Percentiles rank a stretch among this genome's conserved stretches.
These are phyloP conservation scores for Leccinum uliginosum DNA, from an alignment of 768 basidiomycete genomes.

Conservation along the genomic window DNA sequence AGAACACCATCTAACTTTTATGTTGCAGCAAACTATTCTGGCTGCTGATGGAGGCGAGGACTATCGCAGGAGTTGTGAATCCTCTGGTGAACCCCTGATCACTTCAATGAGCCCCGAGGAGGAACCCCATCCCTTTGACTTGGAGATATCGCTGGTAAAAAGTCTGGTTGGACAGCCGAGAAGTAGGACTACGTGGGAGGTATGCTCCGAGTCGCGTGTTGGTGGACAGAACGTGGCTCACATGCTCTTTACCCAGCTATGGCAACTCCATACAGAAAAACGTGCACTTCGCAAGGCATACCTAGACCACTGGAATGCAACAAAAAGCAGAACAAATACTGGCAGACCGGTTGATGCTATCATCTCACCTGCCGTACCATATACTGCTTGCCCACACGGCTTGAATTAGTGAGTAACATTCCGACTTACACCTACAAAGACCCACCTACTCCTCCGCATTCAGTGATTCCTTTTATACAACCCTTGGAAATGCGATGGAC, in stretches of 20 bases:
- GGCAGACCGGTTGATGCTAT: slow-evolving; percentile 51
- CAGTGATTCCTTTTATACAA: slow-evolving; percentile 43
- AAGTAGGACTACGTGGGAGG: slow-evolving; percentile 41
- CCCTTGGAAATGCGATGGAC: slow-evolving; percentile 45
- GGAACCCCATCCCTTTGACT: slow-evolving; percentile 34
- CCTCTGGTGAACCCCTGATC: slow-evolving; percentile 42
- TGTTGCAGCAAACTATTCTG: slow-evolving; percentile 33
- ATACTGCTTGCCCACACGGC: slow-evolving; percentile 43
- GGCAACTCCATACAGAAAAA: slow-evolving; percentile 44
- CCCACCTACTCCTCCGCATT: slow-evolving; percentile 5
- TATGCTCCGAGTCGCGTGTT: slow-evolving; percentile 14
- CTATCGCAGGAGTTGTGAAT: slow-evolving; percentile 30
- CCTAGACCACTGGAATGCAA: slow-evolving; percentile 47
- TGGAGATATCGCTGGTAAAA: slow-evolving; percentile 42
- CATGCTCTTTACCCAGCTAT: slow-evolving; percentile 28
- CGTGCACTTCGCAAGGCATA: slow-evolving; percentile 39
- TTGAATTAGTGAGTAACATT: slow-evolving; percentile 33
- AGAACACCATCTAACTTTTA: background rate
- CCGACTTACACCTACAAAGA: slow-evolving; percentile 7
- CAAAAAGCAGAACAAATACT: slow-evolving; percentile 39
- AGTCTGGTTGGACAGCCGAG: slow-evolving; percentile 41
- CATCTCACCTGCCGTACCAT: slow-evolving; percentile 42
- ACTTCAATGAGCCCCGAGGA: slow-evolving; percentile 34
- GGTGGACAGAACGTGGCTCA: background rate
- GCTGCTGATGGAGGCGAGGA: slow-evolving; percentile 41